A percentile compares a stretch with the other conserved stretches of the same genome.
Evolutionary conservation across 108 stramenopile genomes (phyloP).

Genomic region (Nitzschia palea): DNA sequence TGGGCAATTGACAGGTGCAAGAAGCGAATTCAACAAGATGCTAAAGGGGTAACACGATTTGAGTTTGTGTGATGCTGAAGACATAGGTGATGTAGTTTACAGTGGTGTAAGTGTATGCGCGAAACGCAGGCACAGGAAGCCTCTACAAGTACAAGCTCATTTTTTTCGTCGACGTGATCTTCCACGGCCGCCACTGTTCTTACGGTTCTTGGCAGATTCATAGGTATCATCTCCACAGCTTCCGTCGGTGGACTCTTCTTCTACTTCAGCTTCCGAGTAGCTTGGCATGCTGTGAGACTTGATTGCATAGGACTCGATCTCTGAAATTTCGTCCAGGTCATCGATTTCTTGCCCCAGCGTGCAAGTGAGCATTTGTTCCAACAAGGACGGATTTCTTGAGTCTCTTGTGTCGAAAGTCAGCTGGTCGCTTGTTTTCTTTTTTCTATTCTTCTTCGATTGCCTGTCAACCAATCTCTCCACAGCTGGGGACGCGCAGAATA

Average conservation of each 20-base stretch:
- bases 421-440: not conserved
- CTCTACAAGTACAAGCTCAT: not conserved
- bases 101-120: too few relatives aligned
- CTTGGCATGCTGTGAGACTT: not conserved
- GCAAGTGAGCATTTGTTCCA: slow-evolving; percentile 23
- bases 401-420: not conserved
- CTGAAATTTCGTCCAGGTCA: slow-evolving; percentile 7
- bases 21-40: too few relatives aligned
- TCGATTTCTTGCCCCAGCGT: slow-evolving; percentile 12
- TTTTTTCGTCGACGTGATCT: slow-evolving; percentile 13
- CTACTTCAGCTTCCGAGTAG: slow-evolving; percentile 5
- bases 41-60: too few relatives aligned
- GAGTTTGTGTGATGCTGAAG: too few relatives aligned
- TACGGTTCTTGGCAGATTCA: not conserved
- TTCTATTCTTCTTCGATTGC: not conserved
- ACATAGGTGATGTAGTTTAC: not conserved
- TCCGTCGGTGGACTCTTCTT: slow-evolving; percentile 1
- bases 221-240: slow-evolving; percentile 4
- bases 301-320: not conserved
- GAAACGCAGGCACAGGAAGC: too few relatives aligned
- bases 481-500: slow-evolving; percentile 2
- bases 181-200: not conserved
- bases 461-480: not conserved
- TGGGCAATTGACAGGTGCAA: too few relatives aligned
- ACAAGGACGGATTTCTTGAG: not conserved